Evolutionary conservation across 163 green algal genomes (phyloP).

Genomic region (Scenedesmus sp.): DNA sequence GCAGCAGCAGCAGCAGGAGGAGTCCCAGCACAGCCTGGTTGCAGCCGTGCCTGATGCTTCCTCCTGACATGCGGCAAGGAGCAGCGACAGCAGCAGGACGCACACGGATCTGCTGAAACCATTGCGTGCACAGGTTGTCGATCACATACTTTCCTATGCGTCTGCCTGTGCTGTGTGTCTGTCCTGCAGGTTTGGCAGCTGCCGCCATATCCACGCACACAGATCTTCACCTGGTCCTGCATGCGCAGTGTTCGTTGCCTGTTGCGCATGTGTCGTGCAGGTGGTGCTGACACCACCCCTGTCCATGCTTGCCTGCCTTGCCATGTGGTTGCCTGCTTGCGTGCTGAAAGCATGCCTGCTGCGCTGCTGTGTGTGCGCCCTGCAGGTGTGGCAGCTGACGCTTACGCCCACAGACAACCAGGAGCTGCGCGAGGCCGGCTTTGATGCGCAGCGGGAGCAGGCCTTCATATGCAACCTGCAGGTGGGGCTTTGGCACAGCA

Average conservation of each 20-base stretch:
- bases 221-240: background rate
- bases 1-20: background rate
- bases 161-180: too few relatives aligned
- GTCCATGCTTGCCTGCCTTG: too few relatives aligned
- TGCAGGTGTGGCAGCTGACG: constrained; percentile 82
- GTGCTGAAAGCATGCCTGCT: too few relatives aligned
- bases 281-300: too few relatives aligned
- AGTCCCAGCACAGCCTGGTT: too few relatives aligned
- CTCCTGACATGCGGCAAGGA: too few relatives aligned
- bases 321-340: too few relatives aligned
- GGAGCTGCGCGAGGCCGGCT: constrained; percentile 54
- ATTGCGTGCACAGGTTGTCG: too few relatives aligned
- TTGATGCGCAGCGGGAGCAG: constrained; percentile 72
- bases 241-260: background rate
- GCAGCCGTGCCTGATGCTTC: too few relatives aligned
- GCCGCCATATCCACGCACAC: background rate
- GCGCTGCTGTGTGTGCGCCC: too few relatives aligned
- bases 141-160: too few relatives aligned
- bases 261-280: background rate
- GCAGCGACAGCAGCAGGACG: background rate
- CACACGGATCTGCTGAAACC: too few relatives aligned
- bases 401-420: constrained; percentile 66
- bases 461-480: constrained; percentile 94
- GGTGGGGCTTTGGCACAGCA: constrained; percentile 43
- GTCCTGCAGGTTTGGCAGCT: background rate